Conservation (phyloP, 2,329 filamentous ascomycete species). For the Bimuria novae-zelandiae region DNA sequence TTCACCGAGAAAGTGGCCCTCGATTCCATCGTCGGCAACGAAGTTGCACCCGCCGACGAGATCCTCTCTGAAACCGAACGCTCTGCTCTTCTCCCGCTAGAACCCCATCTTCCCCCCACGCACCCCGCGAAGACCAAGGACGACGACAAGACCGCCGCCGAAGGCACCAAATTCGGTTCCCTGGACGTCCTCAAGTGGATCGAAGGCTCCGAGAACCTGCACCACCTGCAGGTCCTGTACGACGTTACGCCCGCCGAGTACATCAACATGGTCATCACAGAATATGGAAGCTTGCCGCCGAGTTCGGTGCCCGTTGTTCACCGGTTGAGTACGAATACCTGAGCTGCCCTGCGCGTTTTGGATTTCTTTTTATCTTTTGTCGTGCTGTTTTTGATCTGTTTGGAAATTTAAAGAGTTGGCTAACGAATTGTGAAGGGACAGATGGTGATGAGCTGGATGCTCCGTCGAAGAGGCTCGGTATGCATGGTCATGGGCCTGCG, state of each 20-base stretch:
- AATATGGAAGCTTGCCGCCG: slow-evolving; percentile 84
- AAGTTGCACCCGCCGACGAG: slow-evolving; percentile 79
- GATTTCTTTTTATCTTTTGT: not conserved
- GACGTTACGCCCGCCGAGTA: slow-evolving; percentile 89
- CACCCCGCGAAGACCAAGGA: slow-evolving; percentile 24
- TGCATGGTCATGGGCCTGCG: not conserved
- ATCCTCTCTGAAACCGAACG: slow-evolving; percentile 51
- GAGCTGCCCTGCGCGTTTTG: slow-evolving; percentile 7
- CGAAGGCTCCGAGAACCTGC: slow-evolving; percentile 50
- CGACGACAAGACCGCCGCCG: slow-evolving; percentile 26
- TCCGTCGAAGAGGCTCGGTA: not conserved
- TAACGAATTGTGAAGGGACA: slow-evolving; percentile 6
- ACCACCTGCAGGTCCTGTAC: slow-evolving; percentile 78
- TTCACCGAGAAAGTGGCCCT: slow-evolving; percentile 88
- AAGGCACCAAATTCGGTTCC: slow-evolving; percentile 27
- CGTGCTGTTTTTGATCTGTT: not conserved
- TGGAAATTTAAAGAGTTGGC: not conserved
- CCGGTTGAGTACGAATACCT: slow-evolving; percentile 54
- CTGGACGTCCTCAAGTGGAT: slow-evolving; percentile 45
- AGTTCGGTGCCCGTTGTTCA: slow-evolving; percentile 81
- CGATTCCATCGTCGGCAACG: slow-evolving; percentile 92
- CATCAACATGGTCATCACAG: slow-evolving; percentile 86
- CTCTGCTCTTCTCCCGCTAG: slow-evolving; percentile 36
- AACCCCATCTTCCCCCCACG: slow-evolving; percentile 26
- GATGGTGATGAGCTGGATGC: slow-evolving; percentile 8